phyloP scores from a whole-genome alignment of 2,329 filamentous ascomycete genomes.

The Sclerotinia nivalis region DNA sequence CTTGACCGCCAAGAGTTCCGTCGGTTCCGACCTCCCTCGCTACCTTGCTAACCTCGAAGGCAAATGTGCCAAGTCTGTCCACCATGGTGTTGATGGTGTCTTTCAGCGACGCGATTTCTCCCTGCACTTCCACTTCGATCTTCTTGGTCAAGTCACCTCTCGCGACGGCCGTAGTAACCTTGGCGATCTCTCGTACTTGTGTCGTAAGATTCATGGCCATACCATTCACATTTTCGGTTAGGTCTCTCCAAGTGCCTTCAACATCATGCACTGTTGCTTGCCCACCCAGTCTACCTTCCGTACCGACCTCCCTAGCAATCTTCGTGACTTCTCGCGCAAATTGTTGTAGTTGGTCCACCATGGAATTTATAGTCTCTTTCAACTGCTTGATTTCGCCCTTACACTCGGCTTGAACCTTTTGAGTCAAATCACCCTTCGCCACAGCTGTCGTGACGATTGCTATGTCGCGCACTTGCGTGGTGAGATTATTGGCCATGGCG shows the following conservation, averaged over 20 bases:
- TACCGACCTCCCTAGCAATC: slow-evolving; percentile 93
- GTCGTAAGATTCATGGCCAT: slow-evolving; percentile 99
- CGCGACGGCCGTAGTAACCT: slow-evolving; percentile 93
- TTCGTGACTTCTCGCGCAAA: slow-evolving; percentile 97
- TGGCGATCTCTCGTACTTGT: slow-evolving; percentile 95
- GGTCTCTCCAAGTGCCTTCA: slow-evolving; percentile 93
- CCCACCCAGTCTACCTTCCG: slow-evolving; percentile 88
- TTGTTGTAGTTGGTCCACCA: slow-evolving; percentile 97
- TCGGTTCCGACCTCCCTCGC: slow-evolving; percentile 96
- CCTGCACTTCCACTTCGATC: slow-evolving; percentile 89
- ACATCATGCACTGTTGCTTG: slow-evolving; percentile 96
- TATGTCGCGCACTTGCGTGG: slow-evolving; percentile 91
- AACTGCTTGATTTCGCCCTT: slow-evolving; percentile 90
- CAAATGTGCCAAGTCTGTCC: slow-evolving; percentile 92
- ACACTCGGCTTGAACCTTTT: slow-evolving; percentile 92
- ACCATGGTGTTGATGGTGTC: slow-evolving; percentile 99
- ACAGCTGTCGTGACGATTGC: slow-evolving; percentile 76
- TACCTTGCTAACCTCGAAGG: slow-evolving; percentile 93
- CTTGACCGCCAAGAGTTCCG: slow-evolving; percentile 89
- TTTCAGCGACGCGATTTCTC: slow-evolving; percentile 93
- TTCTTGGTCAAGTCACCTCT: slow-evolving; percentile 94
- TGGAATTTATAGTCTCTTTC: slow-evolving; percentile 98
- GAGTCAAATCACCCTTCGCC: slow-evolving; percentile 85
- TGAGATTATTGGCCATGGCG: slow-evolving; percentile 85
- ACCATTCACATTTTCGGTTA: slow-evolving; percentile 94